A percentile compares a stretch with the other conserved stretches of the same genome.
These are phyloP conservation scores for Solanum aculeatissimum DNA, from an alignment of 305 asterid genomes.

Conservation along the genomic window DNA sequence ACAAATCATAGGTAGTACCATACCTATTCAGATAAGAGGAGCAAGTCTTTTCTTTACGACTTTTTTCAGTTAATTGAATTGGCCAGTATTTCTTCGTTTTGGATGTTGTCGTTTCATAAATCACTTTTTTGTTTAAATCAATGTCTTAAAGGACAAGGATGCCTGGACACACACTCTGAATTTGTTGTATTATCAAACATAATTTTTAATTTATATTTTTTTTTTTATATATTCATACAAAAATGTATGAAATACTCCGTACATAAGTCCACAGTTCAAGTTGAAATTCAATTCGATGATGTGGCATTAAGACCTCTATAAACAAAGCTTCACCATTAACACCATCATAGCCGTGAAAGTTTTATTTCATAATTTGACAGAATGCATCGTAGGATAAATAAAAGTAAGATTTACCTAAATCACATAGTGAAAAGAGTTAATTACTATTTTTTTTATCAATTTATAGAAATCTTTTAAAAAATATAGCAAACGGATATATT, in stretches of 20 bases:
- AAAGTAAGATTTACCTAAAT: too few relatives aligned
- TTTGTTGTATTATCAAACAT: background rate
- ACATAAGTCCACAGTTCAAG: background rate
- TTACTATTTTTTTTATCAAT: too few relatives aligned
- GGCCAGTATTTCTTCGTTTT: background rate
- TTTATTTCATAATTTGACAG: background rate
- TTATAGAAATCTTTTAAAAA: too few relatives aligned
- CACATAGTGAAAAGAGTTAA: too few relatives aligned
- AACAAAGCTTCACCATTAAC: background rate
- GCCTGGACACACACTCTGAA: background rate
- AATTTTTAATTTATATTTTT: background rate
- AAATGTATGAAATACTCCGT: background rate
- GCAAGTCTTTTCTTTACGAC: background rate
- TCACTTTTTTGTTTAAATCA: background rate
- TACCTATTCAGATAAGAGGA: background rate
- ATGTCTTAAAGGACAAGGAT: background rate
- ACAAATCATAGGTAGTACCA: background rate
- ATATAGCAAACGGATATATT: too few relatives aligned
- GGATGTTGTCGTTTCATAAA: background rate
- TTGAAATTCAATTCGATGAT: background rate
- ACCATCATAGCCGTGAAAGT: too few relatives aligned
- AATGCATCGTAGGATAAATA: too few relatives aligned
- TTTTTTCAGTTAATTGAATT: background rate
- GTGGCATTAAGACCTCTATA: background rate
- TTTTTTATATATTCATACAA: background rate